These are phyloP conservation scores for Nakazawaea anatomiae DNA, from an alignment of 805 yeast genomes.

Conservation along the genomic window DNA sequence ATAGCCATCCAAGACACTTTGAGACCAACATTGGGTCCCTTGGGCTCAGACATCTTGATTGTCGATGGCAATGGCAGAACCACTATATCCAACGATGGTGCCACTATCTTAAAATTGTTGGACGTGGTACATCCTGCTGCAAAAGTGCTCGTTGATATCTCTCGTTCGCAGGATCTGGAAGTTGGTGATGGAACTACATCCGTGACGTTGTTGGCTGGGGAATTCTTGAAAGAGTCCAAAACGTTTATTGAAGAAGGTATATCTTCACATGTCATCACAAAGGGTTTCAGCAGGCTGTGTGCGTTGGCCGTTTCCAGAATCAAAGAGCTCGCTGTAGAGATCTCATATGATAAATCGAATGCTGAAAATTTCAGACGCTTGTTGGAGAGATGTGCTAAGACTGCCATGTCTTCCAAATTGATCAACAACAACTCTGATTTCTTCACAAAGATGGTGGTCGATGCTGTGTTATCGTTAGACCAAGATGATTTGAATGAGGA, in stretches of 20 bases:
- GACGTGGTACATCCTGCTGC: constrained; percentile 99
- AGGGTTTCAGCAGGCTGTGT: constrained; percentile 83
- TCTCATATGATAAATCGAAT: constrained; percentile 39
- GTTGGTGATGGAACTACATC: constrained; percentile 99
- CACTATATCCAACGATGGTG: constrained; percentile 97
- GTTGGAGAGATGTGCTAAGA: constrained; percentile 87
- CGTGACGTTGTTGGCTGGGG: constrained; percentile 92
- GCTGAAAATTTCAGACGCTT: constrained; percentile 63
- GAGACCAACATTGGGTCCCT: constrained; percentile 92
- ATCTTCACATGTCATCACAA: constrained; percentile 80
- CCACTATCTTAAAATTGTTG: constrained; percentile 84
- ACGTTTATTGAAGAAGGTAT: constrained; percentile 93
- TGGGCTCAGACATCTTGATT: constrained; percentile 92
- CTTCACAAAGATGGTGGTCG: constrained; percentile 95
- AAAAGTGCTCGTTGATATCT: constrained; percentile 86
- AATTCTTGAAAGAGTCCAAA: constrained; percentile 85
- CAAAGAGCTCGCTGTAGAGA: constrained; percentile 68
- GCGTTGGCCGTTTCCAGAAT: constrained; percentile 69
- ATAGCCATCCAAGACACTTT: constrained; percentile 94
- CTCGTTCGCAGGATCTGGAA: constrained; percentile 95
- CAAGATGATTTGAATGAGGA: constrained; percentile 81
- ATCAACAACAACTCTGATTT: constrained; percentile 83
- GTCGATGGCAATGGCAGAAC: constrained; percentile 81
- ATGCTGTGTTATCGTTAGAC: constrained; percentile 86
- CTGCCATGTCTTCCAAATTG: constrained; percentile 95